A percentile compares a stretch with the other conserved stretches of the same genome.
These are phyloP conservation scores for Sclerotinia spermophila DNA, from an alignment of 2,329 filamentous ascomycete species.

Conservation along the genomic window DNA sequence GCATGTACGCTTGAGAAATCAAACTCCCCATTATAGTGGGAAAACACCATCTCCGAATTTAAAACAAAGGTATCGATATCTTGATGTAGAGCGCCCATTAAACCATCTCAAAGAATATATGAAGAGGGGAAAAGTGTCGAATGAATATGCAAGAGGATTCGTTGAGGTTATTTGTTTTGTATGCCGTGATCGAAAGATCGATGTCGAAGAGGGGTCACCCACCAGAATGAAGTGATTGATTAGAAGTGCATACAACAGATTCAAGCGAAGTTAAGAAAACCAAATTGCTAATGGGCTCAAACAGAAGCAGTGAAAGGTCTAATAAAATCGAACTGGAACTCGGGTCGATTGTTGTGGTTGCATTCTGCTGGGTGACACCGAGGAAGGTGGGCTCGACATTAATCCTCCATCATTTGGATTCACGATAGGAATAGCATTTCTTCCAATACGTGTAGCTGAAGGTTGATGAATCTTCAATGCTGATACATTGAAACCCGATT, in stretches of 20 bases:
- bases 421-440: constrained; percentile 96
- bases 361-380: constrained; percentile 60
- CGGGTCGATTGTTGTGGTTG: constrained; percentile 37
- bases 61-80: constrained; percentile 38
- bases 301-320: constrained; percentile 27
- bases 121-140: constrained; percentile 22
- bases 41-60: constrained; percentile 34
- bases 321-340: constrained; percentile 32
- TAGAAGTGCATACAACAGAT: constrained; percentile 33
- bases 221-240: constrained; percentile 33
- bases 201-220: constrained; percentile 34
- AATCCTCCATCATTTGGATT: constrained; percentile 88
- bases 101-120: constrained; percentile 36
- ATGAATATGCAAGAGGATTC: constrained; percentile 38
- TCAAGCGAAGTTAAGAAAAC: constrained; percentile 30
- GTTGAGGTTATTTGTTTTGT: constrained; percentile 31
- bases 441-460: constrained; percentile 73
- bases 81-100: constrained; percentile 31
- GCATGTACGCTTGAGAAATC: constrained; percentile 38
- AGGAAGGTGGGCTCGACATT: constrained; percentile 82
- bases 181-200: constrained; percentile 34
- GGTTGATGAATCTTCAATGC: constrained; percentile 87
- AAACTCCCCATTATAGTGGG: constrained; percentile 27
- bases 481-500: constrained; percentile 58
- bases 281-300: constrained; percentile 25